Evolutionary conservation across 805 yeast genomes (phyloP).

Genomic region (Saturnispora serradocipensis): DNA sequence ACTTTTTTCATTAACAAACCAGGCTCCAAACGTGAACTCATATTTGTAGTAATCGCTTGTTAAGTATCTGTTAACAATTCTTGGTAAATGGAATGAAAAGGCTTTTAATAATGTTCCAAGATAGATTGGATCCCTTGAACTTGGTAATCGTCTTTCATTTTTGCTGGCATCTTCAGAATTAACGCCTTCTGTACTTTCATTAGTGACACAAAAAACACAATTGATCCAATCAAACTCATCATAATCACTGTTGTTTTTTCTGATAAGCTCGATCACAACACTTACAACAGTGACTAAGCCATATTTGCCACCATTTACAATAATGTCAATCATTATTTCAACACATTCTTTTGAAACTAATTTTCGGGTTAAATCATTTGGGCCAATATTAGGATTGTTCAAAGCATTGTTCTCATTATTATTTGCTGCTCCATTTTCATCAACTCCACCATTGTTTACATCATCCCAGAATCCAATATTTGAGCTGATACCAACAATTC

Average conservation of each 20-base stretch:
- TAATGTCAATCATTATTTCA: slow-evolving; percentile 57
- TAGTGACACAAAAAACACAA: slow-evolving; percentile 14
- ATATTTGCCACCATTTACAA: slow-evolving; percentile 64
- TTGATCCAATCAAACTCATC: slow-evolving; percentile 42
- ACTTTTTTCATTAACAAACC: background rate
- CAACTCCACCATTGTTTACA: slow-evolving; percentile 5
- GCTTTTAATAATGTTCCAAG: slow-evolving; percentile 74
- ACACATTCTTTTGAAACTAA: slow-evolving; percentile 67
- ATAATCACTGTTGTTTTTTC: slow-evolving; percentile 93
- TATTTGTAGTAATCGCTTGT: slow-evolving; percentile 21
- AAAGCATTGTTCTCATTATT: slow-evolving; percentile 18
- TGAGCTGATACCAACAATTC: slow-evolving; percentile 52
- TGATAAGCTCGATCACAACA: slow-evolving; percentile 81
- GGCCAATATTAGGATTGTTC: slow-evolving; percentile 86
- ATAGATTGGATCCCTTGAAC: slow-evolving; percentile 83
- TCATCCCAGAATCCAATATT: slow-evolving; percentile 31
- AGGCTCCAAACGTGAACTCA: slow-evolving; percentile 5
- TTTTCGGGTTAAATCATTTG: slow-evolving; percentile 87
- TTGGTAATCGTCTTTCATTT: slow-evolving; percentile 52
- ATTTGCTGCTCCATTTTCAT: slow-evolving; percentile 46
- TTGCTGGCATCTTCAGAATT: background rate
- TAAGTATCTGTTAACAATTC: slow-evolving; percentile 25
- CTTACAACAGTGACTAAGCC: slow-evolving; percentile 92
- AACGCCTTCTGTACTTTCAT: slow-evolving; percentile 4
- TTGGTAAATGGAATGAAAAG: slow-evolving; percentile 43